Conservation (phyloP, 2,329 filamentous ascomycete species). For the Cercospora brassicicola region DNA sequence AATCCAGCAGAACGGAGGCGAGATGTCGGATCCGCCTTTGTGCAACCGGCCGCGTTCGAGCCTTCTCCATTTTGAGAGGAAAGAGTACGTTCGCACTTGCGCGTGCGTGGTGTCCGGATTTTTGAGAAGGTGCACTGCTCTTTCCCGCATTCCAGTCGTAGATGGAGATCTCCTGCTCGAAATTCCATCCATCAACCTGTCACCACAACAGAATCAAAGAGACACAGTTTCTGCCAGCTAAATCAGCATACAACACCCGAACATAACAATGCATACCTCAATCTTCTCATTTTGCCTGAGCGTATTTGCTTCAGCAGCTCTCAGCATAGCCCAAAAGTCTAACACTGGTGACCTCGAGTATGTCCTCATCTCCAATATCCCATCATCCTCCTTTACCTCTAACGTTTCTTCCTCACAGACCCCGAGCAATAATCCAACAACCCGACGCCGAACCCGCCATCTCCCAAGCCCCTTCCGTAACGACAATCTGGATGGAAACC, state of each 20-base stretch:
- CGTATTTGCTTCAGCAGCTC: not conserved
- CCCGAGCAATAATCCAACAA: slow-evolving; percentile 23
- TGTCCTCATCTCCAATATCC: not conserved
- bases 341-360: not conserved
- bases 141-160: not conserved
- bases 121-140: not conserved
- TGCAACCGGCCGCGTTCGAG: not conserved
- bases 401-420: slow-evolving; percentile 14
- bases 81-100: not conserved
- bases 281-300: not conserved
- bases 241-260: not conserved
- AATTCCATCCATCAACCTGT: too few relatives aligned
- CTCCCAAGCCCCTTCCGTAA: slow-evolving; percentile 27
- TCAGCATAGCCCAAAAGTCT: not conserved
- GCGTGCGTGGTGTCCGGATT: not conserved
- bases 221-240: not conserved
- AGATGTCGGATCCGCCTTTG: not conserved
- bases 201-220: not conserved
- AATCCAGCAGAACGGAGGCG: not conserved
- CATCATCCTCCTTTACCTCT: not conserved
- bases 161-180: too few relatives aligned
- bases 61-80: not conserved
- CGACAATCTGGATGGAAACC: slow-evolving; percentile 31
- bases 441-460: slow-evolving; percentile 15
- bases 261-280: slow-evolving; percentile 7